These are phyloP conservation scores for Phytomonas sp. DNA, from an alignment of 208 protist species.

Conservation along the genomic window DNA sequence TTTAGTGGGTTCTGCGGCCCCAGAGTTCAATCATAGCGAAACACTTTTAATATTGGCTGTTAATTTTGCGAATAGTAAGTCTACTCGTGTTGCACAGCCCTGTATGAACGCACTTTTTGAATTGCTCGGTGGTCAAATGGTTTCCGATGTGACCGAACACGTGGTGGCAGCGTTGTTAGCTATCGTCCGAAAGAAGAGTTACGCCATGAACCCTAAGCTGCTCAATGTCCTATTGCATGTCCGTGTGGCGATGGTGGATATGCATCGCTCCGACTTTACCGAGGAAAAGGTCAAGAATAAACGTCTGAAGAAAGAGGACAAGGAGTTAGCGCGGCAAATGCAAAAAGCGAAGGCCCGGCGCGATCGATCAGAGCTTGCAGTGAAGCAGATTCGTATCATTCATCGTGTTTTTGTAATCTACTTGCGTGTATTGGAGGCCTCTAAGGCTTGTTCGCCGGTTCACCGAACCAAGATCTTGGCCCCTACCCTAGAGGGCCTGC, in stretches of 20 bases:
- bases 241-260: constrained; percentile 88
- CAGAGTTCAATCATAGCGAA: constrained; percentile 86
- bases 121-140: constrained; percentile 80
- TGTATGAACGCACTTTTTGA: constrained; percentile 63
- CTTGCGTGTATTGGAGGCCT: constrained; percentile 82
- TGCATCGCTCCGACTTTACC: constrained; percentile 81
- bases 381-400: constrained; percentile 82
- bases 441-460: constrained; percentile 64
- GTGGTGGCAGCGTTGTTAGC: constrained; percentile 68
- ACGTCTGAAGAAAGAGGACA: constrained; percentile 85
- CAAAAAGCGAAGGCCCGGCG: constrained; percentile 87
- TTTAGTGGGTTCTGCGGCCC: constrained; percentile 64
- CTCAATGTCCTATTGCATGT: constrained; percentile 83
- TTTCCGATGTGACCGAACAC: constrained; percentile 79
- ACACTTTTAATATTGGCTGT: constrained; percentile 68
- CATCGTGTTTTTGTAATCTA: constrained; percentile 90
- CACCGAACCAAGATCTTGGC: constrained; percentile 88
- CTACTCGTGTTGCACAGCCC: constrained; percentile 79
- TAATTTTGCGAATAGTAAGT: constrained; percentile 85
- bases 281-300: constrained; percentile 91
- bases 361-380: constrained; percentile 75
- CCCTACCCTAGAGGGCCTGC: constrained; percentile 78
- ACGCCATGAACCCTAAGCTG: constrained; percentile 89
- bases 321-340: constrained; percentile 85
- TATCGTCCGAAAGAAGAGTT: constrained; percentile 87